These are phyloP conservation scores for Ligustrum vulgare DNA, from an alignment of 257 asterid genomes.

Conservation along the genomic window DNA sequence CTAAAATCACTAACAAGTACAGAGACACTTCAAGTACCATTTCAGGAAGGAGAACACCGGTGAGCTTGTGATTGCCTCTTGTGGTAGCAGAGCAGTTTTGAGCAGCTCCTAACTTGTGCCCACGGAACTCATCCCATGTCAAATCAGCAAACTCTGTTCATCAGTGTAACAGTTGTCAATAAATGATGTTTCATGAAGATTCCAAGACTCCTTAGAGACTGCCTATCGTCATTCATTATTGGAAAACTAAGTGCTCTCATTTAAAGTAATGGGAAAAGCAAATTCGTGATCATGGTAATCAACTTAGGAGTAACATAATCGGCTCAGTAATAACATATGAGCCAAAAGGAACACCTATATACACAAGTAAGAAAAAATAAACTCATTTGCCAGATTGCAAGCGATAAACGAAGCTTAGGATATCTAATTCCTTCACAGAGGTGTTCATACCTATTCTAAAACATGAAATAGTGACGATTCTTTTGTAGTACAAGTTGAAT, in stretches of 20 bases:
- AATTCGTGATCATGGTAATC: background rate
- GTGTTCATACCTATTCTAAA: background rate
- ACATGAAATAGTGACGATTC: background rate
- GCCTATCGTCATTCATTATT: background rate
- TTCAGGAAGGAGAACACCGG: slow-evolving; percentile 55
- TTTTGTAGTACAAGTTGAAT: background rate
- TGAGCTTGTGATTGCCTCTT: slow-evolving; percentile 73
- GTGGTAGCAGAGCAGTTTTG: slow-evolving; percentile 96
- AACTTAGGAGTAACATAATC: background rate
- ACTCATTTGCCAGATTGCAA: background rate
- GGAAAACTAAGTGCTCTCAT: background rate
- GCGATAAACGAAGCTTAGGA: background rate
- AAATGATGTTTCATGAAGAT: background rate
- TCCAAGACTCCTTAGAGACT: background rate
- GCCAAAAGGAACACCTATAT: background rate
- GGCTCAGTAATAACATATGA: background rate
- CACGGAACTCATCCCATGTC: slow-evolving; percentile 95
- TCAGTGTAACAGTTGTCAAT: background rate
- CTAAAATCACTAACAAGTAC: slow-evolving; percentile 14
- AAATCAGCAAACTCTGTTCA: slow-evolving; percentile 77
- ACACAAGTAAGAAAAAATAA: background rate
- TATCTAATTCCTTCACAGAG: background rate
- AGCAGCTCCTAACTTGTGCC: slow-evolving; percentile 80
- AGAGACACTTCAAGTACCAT: slow-evolving; percentile 44
- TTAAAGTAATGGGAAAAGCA: background rate